phyloP scores from a whole-genome alignment of 345 rosid species.

The Geranium rotundifolium region DNA sequence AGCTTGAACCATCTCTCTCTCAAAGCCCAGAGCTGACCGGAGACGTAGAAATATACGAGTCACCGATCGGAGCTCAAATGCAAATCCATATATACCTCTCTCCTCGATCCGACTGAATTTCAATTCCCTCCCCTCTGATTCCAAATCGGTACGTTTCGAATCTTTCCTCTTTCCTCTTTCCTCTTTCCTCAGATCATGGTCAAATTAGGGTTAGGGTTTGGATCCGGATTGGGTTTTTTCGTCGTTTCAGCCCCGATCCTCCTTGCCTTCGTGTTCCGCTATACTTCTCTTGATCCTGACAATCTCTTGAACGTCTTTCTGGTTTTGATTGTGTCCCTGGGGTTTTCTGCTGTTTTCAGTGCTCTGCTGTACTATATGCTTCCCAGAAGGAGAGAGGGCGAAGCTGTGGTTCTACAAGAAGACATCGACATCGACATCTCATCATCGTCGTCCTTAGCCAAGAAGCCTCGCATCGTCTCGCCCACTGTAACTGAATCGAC shows the following conservation, averaged over 20 bases:
- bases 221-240: slow-evolving; percentile 4
- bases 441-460: slow-evolving; percentile 31
- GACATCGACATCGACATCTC: slow-evolving; percentile 14
- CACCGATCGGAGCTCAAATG: slow-evolving; percentile 2
- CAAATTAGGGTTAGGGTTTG: slow-evolving; percentile 22
- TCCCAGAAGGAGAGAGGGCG: slow-evolving; percentile 74
- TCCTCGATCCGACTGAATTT: slow-evolving; percentile 1
- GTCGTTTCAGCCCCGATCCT: slow-evolving; percentile 19
- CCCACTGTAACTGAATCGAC: slow-evolving; percentile 20
- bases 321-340: slow-evolving; percentile 25
- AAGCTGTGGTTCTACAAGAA: slow-evolving; percentile 37
- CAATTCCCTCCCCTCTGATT: slow-evolving; percentile 10
- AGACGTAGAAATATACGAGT: background rate
- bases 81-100: slow-evolving; percentile 16
- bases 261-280: slow-evolving; percentile 2
- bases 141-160: slow-evolving; percentile 43
- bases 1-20: background rate
- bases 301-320: slow-evolving; percentile 2
- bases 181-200: slow-evolving; percentile 11
- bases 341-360: slow-evolving; percentile 33
- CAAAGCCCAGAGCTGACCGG: background rate
- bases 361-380: slow-evolving; percentile 83
- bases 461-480: slow-evolving; percentile 43
- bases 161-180: background rate
- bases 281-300: slow-evolving; percentile 1